These are phyloP conservation scores for Carex pumila DNA, from an alignment of 176 grass and related monocot genomes.

Conservation along the genomic window DNA sequence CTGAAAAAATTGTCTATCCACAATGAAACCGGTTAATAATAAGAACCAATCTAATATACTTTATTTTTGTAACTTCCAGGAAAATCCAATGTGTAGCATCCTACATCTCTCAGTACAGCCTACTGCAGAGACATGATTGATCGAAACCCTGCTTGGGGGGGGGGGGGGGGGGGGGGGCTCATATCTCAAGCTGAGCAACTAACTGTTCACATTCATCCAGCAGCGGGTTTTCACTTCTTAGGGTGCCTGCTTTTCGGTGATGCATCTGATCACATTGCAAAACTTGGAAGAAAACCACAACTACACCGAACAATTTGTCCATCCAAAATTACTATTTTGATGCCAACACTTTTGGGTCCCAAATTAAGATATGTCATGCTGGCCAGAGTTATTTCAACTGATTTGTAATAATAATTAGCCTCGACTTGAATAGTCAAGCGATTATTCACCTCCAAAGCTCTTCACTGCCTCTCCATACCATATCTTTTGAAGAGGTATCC, in stretches of 20 bases:
- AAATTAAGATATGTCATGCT: slow-evolving; percentile 36
- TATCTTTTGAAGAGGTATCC: slow-evolving; percentile 29
- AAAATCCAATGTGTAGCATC: too few relatives aligned
- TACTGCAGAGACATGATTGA: slow-evolving; percentile 23
- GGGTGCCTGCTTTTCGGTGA: slow-evolving; percentile 45
- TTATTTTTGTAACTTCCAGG: too few relatives aligned
- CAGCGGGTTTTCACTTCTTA: slow-evolving; percentile 19
- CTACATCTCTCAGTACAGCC: slow-evolving; percentile 8
- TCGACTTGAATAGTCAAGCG: slow-evolving; percentile 36
- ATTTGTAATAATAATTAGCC: slow-evolving; percentile 35
- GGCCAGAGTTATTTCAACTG: slow-evolving; percentile 32
- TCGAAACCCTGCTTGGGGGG: slow-evolving; percentile 13
- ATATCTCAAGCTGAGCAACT: neutral
- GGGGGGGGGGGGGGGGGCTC: accelerated
- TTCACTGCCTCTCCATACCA: slow-evolving; percentile 20
- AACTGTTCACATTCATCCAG: slow-evolving; percentile 46
- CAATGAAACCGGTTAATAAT: too few relatives aligned
- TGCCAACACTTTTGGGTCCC: too few relatives aligned
- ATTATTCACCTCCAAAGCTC: slow-evolving; percentile 27
- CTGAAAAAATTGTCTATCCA: too few relatives aligned
- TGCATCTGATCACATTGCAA: neutral
- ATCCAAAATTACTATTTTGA: slow-evolving; percentile 2
- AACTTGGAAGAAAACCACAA: neutral
- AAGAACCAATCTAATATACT: too few relatives aligned
- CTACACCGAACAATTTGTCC: neutral